Evolutionary conservation across 257 asterid genomes (phyloP), one percentile per base, ranked within the genome.

Genomic region (Paraleonurus japonicus): DNA sequence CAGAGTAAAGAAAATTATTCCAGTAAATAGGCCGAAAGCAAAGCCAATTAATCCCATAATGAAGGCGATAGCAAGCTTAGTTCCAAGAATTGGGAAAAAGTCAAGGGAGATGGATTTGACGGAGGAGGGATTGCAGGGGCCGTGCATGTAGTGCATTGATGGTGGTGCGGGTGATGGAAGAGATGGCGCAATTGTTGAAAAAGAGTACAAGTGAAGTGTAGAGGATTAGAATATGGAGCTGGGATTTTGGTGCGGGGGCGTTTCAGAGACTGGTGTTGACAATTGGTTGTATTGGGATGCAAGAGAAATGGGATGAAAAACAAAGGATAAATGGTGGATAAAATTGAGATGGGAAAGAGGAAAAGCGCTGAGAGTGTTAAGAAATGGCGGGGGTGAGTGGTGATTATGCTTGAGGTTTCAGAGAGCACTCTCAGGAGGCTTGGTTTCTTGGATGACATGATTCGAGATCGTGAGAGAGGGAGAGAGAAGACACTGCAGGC

Each of bases 381-480:
- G 80, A 82, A 92, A 35, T 90, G 95, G 80, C 89, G 80, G 23
- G 88, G 73, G 83, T 88, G 86, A 23, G 92, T 83, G 23, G 61
- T 74, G 80, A 92, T 77, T 67, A 90, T 80, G 62, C 86, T 83
- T 60, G 81, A 82, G 20, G 93, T 74, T 69, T 88, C 92, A 35
- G 88, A 79, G 60, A 92, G 81, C 27, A 87, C 77, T 68, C 85
- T 82, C 72, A 79, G 63, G 15, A 90, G 84, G 72, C 51, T 88
- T 53, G 87, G 89, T 50, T 43, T 55, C 13, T 72, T 69, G 13
- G 78, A 53, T 43, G 83, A 69, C 83, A 81, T 78, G 75, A 47
- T 73, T 1, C 8, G 28, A 23, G 74, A 48, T 15, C 28, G 60
- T 17, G 58, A 61, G 39, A 3, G 65, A 35, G 61, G 43, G 4